Evolutionary conservation across 1,284 basidiomycete species (phyloP), one percentile per base, ranked within the genome.

Genomic region (Stereum hirsutum): DNA sequence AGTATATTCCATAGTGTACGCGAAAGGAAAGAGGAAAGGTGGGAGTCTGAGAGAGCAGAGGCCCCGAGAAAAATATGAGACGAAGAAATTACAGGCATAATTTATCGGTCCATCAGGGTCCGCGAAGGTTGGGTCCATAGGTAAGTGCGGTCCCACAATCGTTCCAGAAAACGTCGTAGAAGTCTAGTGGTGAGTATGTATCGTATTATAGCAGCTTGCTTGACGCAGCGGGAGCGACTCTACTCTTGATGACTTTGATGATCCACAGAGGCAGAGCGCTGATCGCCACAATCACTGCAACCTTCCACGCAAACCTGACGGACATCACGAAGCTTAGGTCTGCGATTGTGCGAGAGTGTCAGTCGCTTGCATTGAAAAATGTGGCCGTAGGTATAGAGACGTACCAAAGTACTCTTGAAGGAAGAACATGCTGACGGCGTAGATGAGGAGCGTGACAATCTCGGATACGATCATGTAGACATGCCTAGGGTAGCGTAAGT

Each of bases 341-440:
- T 96, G n/a, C n/a, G n/a, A n/a, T n/a, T 44, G 17, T 19, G 35
- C 14, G 27, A 19, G 12, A 35, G 35, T 21, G 40, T 36, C 27
- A 39, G 21, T 23, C 19, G 28, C n/a, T 25, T 20, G 33, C 19
- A 39, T 28, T 42, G 20, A n/a, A 41, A 8, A 42, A 21, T 10
- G 14, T 14, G 5, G 20, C 19, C 33, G 17, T 21, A 41, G 25
- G 42, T 12, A 31, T 7, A 26, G 10, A 38, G 31, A 14, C n/a
- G 30, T 44, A 95, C 93, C 93, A 60, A 99, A 99, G 63, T 93
- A 99, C 63, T 94, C 93, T 0, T 93, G 96, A 40, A 99, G 64
- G 61, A 99, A 91, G 0, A 83, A 80, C 55, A 99, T 97, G 59
- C 90, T 95, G 42, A 90, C 72, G 44, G 89, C 81, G 59, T 99